phyloP scores from a whole-genome alignment of 2,329 filamentous ascomycete species.

The Cladosporium halotolerans region DNA sequence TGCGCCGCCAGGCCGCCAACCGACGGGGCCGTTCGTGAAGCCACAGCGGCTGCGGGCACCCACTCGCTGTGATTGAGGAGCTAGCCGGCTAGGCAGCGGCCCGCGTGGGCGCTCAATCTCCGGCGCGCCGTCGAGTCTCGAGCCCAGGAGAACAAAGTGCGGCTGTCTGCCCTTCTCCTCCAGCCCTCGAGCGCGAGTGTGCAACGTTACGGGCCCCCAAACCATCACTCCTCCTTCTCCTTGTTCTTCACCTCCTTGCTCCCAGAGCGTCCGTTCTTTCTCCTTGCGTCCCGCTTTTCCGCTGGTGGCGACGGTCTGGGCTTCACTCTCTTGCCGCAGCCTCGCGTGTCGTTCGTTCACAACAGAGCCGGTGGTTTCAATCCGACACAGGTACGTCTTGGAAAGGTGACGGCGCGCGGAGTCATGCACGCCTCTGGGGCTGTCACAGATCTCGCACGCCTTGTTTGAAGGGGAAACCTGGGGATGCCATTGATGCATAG shows the following conservation, averaged over 20 bases:
- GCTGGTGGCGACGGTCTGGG: slow-evolving; percentile 4
- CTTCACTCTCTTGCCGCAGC: slow-evolving; percentile 6
- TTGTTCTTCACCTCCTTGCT: slow-evolving; percentile 10
- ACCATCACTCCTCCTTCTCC: slow-evolving; percentile 1
- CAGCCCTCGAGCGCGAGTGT: background rate
- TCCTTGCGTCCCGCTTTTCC: slow-evolving; percentile 7
- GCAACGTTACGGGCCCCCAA: slow-evolving; percentile 5
- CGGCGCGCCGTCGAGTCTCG: background rate
- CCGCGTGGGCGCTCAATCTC: slow-evolving; percentile 2
- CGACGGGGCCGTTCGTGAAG: slow-evolving; percentile 3
- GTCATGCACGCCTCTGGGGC: background rate
- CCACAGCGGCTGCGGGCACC: background rate
- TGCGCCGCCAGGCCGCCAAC: background rate
- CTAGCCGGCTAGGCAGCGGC: background rate
- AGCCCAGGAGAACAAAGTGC: slow-evolving; percentile 10
- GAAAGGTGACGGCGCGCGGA: background rate
- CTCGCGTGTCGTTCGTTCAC: slow-evolving; percentile 6
- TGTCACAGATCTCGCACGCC: background rate
- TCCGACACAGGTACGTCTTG: slow-evolving; percentile 8
- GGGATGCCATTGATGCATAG: background rate
- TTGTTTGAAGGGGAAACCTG: slow-evolving; percentile 2
- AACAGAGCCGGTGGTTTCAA: slow-evolving; percentile 3
- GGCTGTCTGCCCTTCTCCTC: slow-evolving; percentile 2
- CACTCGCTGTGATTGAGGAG: background rate
- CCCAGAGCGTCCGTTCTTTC: slow-evolving; percentile 9